Evolutionary conservation across 2,329 filamentous ascomycete species (phyloP), one percentile per base, ranked within the genome.

Genomic region (Trichophyton schoenleinii): DNA sequence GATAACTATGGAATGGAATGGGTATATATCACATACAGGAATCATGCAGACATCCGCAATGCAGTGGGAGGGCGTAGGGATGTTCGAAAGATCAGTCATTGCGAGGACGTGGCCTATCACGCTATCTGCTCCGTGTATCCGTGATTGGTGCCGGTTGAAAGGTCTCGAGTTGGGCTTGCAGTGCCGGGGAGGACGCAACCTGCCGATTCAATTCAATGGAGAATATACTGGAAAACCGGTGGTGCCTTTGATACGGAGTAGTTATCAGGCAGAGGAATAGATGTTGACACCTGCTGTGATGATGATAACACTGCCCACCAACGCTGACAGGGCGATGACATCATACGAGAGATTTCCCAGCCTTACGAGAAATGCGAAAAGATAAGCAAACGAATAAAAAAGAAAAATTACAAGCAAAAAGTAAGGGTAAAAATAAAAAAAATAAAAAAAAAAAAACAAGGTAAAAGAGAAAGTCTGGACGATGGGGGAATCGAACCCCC

Each of bases 41-140:
- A 96, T 87, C 66, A 96, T 80, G 74, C 91, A 96, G 73, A 96
- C 96, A 76, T 96, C 91, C 62, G 87, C 91, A 60, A 87, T 89
- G 75, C 89, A 95, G 62, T 84, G 78, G 61, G 82, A 78, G 3
- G 91, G 91, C 0, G 89, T 92, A 46, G 71, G 69, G 57, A 75
- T 70, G 5, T 55, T 44, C 5, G 59, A 52, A 41, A 46, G 20
- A 34, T 36, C 57, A 13, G 63, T 20, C 52, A 55, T 55, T 13
- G 6, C 9, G 52, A 18, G 15, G 28, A 15, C 15, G 31, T 18
- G 6, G 15, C 9, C 13, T 55, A 44, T 18, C 41, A n/a, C 6
- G 41, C n/a, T 34, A 15, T 18, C 20, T 25, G 34, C 34, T 38
- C 34, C 46, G 20, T 52, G 20, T 52, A 28, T 31, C 25, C 20